Evolutionary conservation across 306 rosid species (phyloP), one percentile per base, ranked within the genome.

Genomic region (Citrullus colocynthis): DNA sequence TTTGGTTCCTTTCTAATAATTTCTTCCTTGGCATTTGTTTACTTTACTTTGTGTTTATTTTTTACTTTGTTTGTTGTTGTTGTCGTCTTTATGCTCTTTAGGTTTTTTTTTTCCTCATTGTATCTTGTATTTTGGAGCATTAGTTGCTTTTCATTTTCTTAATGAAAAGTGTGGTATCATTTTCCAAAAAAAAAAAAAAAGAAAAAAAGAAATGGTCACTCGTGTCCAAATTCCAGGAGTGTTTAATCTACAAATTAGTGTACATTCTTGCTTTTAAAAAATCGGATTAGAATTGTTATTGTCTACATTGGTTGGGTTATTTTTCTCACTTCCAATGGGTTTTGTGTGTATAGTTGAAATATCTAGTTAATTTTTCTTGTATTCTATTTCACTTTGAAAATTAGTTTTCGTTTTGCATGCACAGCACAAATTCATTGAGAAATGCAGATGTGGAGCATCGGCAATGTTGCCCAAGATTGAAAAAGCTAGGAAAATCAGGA

Each of bases 401-500:
- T 70, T 83, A 10, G 69, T 77, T 84, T 80, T 48, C 78, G 64
- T 81, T 73, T 80, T 76, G 28, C 20, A 77, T 60, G 62, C 58
- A 14, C 80, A 95, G 99, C 99, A 95, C 85, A 95, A 95, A 88
- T 92, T 95, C 84, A 90, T 90, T 45, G 99, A 95, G 58, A 95
- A 95, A 86, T 90, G 93, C 88, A 92, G 93, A 87, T 77, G 71
- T 74, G 97, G 96, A 75, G 85, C 99, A 36, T 84, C 91, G 15
- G 92, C 92, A 64, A 84, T 95, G 93, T 63, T 85, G 86, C 83
- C 97, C 48, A 95, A 88, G 87, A 88, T 92, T 79, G 97, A 92
- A 70, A 90, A 89, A 89, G 93, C 96, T 44, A 92, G 96, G 92
- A 80, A 90, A 85, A 44, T 83, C 74, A 90, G 97, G 89, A 86